phyloP scores from a whole-genome alignment of 2,329 filamentous ascomycete species.

The Ophiocordyceps camponoti-saundersi region DNA sequence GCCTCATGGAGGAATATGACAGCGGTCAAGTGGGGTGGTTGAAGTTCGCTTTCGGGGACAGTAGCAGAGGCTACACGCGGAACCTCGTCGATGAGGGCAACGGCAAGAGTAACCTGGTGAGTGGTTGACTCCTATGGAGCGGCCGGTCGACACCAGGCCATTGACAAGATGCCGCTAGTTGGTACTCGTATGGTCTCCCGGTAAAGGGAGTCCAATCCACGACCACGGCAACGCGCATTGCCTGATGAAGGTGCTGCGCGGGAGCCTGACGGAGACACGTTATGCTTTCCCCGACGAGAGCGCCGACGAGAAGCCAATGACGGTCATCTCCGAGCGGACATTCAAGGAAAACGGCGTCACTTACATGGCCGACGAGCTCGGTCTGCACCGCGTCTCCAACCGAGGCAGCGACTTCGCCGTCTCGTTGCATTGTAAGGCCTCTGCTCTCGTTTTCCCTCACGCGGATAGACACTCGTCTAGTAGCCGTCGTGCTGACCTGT shows the following conservation, averaged over 20 bases:
- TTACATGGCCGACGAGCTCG: constrained; percentile 84
- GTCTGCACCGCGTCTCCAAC: constrained; percentile 71
- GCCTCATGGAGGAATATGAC: constrained; percentile 58
- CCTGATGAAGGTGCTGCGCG: constrained; percentile 77
- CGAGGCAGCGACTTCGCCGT: constrained; percentile 60
- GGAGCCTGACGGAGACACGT: constrained; percentile 63
- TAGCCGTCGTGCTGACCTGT: constrained; percentile 12
- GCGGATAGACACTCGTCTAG: constrained; percentile 14
- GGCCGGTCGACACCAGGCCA: background rate
- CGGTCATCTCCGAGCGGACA: constrained; percentile 47
- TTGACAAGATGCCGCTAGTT: constrained; percentile 31
- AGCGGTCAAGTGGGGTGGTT: constrained; percentile 56
- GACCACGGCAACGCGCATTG: constrained; percentile 84
- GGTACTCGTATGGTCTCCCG: constrained; percentile 77
- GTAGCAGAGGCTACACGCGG: constrained; percentile 57
- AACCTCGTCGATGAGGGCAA: constrained; percentile 87
- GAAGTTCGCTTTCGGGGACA: constrained; percentile 58
- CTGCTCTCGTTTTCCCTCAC: background rate
- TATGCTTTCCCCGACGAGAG: constrained; percentile 50
- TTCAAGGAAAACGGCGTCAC: constrained; percentile 60
- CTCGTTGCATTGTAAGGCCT: constrained; percentile 55
- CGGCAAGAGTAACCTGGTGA: constrained; percentile 56
- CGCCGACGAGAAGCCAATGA: constrained; percentile 36
- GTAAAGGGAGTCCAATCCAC: constrained; percentile 70
- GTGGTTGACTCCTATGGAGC: constrained; percentile 6